Conservation (phyloP, 225 moss, liverwort and hornwort species). For the Ulota crispa region DNA sequence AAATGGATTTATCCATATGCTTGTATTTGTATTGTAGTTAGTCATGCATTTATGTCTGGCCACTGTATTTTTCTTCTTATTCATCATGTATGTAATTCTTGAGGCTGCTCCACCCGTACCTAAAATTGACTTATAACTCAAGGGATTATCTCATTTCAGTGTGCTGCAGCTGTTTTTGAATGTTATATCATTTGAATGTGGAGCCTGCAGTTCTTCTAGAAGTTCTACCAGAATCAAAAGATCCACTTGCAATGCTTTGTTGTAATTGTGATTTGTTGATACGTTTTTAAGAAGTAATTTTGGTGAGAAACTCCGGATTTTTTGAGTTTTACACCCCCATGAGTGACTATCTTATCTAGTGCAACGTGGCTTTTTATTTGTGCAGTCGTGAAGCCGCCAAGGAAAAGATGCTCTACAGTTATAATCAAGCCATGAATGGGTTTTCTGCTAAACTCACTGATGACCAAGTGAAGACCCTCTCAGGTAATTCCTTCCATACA, state of each 20-base stretch:
- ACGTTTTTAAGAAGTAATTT: too few relatives aligned
- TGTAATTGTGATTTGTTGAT: too few relatives aligned
- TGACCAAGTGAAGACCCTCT: conserved; percentile 50
- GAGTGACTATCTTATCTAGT: background rate
- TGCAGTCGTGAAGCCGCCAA: conserved; percentile 54
- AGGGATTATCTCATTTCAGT: background rate
- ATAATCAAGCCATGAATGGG: conserved; percentile 50
- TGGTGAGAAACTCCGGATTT: too few relatives aligned
- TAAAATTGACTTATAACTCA: too few relatives aligned
- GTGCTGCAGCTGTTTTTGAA: background rate
- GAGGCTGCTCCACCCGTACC: too few relatives aligned
- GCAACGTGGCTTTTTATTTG: background rate
- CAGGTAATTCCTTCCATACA: conserved; percentile 25
- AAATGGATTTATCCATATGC: too few relatives aligned
- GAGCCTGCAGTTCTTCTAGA: background rate
- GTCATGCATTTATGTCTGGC: too few relatives aligned
- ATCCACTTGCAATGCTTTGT: background rate
- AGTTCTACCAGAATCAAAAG: background rate
- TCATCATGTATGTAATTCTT: too few relatives aligned
- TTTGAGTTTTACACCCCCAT: too few relatives aligned
- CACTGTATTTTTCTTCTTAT: too few relatives aligned
- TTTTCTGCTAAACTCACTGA: conserved; percentile 61
- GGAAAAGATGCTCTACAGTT: conserved; percentile 51
- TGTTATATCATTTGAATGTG: background rate
- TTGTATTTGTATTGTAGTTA: too few relatives aligned